Evolutionary conservation across 768 basidiomycete species (phyloP).

Genomic region (Melanogaster broomeanus): DNA sequence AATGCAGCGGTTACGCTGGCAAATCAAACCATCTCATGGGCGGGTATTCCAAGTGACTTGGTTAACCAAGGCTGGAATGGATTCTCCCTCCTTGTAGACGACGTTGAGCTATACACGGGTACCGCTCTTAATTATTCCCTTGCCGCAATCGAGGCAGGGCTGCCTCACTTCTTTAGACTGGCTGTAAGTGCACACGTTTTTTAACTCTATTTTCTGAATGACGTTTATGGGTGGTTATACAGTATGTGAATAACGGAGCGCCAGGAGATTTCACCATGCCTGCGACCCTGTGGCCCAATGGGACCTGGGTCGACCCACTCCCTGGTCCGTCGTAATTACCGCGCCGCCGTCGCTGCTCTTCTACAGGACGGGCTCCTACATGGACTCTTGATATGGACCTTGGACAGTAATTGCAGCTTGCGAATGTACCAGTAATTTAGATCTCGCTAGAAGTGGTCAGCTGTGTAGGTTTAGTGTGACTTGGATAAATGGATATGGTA

Average conservation of each 20-base stretch:
- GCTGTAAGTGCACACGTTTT: slow-evolving; percentile 51
- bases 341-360: neutral
- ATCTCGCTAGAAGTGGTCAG: too few species aligned
- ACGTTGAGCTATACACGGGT: slow-evolving; percentile 80
- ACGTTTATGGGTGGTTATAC: slow-evolving; percentile 8
- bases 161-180: slow-evolving; percentile 79
- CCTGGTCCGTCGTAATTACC: slow-evolving; percentile 56
- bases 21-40: slow-evolving; percentile 63
- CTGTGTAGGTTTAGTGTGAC: too few species aligned
- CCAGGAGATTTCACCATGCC: slow-evolving; percentile 82
- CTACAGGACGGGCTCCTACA: too few species aligned
- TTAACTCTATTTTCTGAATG: neutral
- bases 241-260: slow-evolving; percentile 50
- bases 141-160: slow-evolving; percentile 52
- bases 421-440: too few species aligned
- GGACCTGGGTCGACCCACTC: slow-evolving; percentile 76
- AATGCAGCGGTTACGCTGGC: slow-evolving; percentile 53
- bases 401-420: neutral
- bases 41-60: slow-evolving; percentile 37
- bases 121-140: slow-evolving; percentile 70
- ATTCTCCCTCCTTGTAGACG: slow-evolving; percentile 80
- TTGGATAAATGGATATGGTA: too few species aligned
- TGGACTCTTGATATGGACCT: neutral
- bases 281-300: slow-evolving; percentile 75
- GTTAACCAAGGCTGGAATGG: slow-evolving; percentile 61